Base-by-base conservation (phyloP, 2,329 filamentous ascomycete species). In the Trichoderma simmonsii region DNA sequence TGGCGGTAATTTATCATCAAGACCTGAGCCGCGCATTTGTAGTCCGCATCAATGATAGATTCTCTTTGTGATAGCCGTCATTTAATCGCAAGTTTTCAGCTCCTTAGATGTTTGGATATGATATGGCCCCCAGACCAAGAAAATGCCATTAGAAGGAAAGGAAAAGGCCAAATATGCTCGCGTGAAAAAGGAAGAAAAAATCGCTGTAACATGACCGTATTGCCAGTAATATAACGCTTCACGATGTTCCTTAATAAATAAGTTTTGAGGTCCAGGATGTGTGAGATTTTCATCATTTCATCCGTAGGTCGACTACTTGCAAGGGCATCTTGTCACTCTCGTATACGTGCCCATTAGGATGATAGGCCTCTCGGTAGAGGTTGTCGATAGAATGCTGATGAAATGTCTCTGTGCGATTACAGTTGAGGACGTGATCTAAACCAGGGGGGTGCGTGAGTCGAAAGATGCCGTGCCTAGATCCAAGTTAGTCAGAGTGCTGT, bases 401-500 rank as follows among this genome's bases (percentile, higher is more conserved):
- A 80, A 99, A 99, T 0, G 97, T 87, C 1, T 93, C 93, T 1
- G 88, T 87, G 73, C 94, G 89, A 3, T 84, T 90, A 82, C 96
- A 99, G 54, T 90, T 87, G 59, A 97, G 85, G 39, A 99, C 91
- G n/a, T 93, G 89, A 74, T 93, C 90, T 76, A 98, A 87, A 0
- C 96, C 96, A 0, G 96, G 95, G 0, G 96, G 96, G 81, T 98
- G 93, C 0, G 96, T 99, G 5, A 99, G 85, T 39, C 96, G 90
- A 82, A 98, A 99, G 28, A 97, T 92, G 63, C 96, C 96, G 85
- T 93, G 95, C 73, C 93, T 95, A 34, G 1, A n/a, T 21, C 61
- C 1, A 43, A 5, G 51, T 66, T 77, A 43, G 26, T 62, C 18
- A 56, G 32, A 15, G 39, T 39, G 14, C 34, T 9, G 18, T n/a